A percentile compares a stretch with the other conserved stretches of the same genome.
Evolutionary conservation across 108 stramenopile species (phyloP).

Genomic region (Schizochytrium sp.): DNA sequence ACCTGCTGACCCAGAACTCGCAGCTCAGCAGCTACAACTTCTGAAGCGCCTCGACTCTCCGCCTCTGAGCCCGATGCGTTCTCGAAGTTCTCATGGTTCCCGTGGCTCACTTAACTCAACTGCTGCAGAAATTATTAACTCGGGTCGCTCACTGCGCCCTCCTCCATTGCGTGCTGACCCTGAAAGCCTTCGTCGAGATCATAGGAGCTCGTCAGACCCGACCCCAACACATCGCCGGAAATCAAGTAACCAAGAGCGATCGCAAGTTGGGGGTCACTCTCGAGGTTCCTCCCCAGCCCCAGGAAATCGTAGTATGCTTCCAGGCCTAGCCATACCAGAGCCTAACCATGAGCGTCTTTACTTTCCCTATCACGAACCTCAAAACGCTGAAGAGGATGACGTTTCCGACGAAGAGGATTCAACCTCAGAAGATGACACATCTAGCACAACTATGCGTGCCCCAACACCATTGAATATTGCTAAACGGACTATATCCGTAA

Average conservation of each 20-base stretch:
- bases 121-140: neutral
- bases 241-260: too few relatives aligned
- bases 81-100: neutral
- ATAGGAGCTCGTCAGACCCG: neutral
- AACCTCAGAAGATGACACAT: neutral
- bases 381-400: too few relatives aligned
- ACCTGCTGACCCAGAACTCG: constrained; percentile 25
- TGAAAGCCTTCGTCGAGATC: neutral
- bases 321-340: too few relatives aligned
- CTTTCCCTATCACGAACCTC: too few relatives aligned
- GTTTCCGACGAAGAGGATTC: neutral
- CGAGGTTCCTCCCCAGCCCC: too few relatives aligned
- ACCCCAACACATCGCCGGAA: neutral
- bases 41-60: neutral
- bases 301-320: too few relatives aligned
- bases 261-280: too few relatives aligned
- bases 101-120: neutral
- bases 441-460: neutral
- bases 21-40: neutral
- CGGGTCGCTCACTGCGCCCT: neutral
- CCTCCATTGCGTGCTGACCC: neutral
- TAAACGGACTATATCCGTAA: neutral
- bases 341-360: too few relatives aligned
- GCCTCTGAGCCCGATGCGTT: constrained; percentile 5
- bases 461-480: neutral